Percentiles rank a stretch among this genome's conserved stretches.
Conservation (phyloP, 2,329 filamentous ascomycete species). For the Monosporascus sp. region DNA sequence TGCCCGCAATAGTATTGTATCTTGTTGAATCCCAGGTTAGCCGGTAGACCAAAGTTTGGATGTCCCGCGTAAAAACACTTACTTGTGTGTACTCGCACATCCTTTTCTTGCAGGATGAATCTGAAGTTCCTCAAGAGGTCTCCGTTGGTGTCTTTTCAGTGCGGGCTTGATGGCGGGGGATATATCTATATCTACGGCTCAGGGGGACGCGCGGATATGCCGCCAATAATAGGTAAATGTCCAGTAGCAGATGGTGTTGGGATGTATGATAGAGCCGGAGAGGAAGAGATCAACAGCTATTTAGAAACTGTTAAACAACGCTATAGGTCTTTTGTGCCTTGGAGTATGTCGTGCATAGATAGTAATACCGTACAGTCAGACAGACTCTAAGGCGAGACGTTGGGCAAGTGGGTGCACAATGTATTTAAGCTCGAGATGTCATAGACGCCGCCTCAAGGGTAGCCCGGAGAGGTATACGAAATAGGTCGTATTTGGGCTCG, state of each 20-base stretch:
- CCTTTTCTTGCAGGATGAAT: not conserved
- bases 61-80: not conserved
- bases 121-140: not conserved
- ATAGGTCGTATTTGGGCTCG: not conserved
- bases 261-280: not conserved
- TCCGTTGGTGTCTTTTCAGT: not conserved
- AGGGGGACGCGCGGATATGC: not conserved
- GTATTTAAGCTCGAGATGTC: not conserved
- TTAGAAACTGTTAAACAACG: not conserved
- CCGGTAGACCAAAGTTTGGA: too few species aligned
- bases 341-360: not conserved
- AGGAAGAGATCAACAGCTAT: not conserved
- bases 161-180: not conserved
- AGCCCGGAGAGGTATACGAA: not conserved
- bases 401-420: not conserved
- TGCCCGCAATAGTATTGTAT: conserved; percentile 3
- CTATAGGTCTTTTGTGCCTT: not conserved
- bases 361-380: not conserved
- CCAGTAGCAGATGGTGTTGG: not conserved
- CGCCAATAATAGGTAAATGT: not conserved
- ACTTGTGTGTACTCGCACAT: conserved; percentile 1
- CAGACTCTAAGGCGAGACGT: not conserved
- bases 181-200: not conserved
- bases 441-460: not conserved
- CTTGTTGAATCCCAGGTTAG: not conserved